Base-by-base conservation (phyloP, 2,329 filamentous ascomycete genomes). In the Aspergillus nomiae region DNA sequence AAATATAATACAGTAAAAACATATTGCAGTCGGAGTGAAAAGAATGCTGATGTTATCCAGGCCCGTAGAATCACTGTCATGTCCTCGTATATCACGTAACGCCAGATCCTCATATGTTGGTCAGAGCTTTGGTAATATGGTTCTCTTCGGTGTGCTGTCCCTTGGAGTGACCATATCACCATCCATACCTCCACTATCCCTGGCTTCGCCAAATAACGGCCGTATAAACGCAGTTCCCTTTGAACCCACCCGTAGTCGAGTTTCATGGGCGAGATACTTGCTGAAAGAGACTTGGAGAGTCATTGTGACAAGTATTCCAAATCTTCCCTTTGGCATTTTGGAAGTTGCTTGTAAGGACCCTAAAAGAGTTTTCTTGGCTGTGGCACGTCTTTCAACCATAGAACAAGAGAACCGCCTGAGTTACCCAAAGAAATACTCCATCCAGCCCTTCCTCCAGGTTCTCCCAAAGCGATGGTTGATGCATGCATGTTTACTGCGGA, bases 381-480 rank as follows among this genome's bases (percentile, higher is more conserved):
- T 11, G 3, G 16, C 10, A 32, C 3, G 1, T 30, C n/a, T 30
- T 10, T 3, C 48, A 19, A 12, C 26, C 26, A n/a, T 51, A 30
- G 11, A 51, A 7, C 16, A n/a, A 32, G 30, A 51, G 28, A 3
- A 32, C 16, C 24, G 8, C 21, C 16, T 32, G 14, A 12, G 8
- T 32, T 59, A 75, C 12, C 73, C 71, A 56, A 76, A 71, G 14
- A 73, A 48, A 43, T 69, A 67, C 50, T 72, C 65, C 67, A 70
- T 72, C 74, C 71, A 74, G 19, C 68, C 69, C 46, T 73, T 74
- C 67, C 72, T 76, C 73, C 74, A 76, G 4, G 69, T 71, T 7
- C 74, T 68, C 12, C 69, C 68, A 68, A 77, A 77, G 11, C 73
- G 69, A 67, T 76, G 75, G 41, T 77, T 76, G 3, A 77, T 61